These are phyloP conservation scores for Claviceps capensis DNA, from an alignment of 2,329 filamentous ascomycete species.

Conservation along the genomic window DNA sequence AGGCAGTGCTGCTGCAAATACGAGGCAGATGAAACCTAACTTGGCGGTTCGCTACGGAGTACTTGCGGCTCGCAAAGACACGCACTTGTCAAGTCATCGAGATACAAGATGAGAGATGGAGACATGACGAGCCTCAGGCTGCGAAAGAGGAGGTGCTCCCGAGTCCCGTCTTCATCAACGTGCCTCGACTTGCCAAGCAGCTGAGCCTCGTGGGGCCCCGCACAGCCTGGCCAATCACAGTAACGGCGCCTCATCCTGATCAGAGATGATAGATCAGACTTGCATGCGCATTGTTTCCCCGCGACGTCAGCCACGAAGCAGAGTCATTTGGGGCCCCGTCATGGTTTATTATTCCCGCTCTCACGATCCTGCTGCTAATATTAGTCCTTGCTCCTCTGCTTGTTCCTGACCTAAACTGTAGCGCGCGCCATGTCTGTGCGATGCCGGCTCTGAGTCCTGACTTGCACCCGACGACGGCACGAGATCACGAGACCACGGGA, in stretches of 20 bases:
- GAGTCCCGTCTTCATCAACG: no score
- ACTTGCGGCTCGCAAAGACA: neutral
- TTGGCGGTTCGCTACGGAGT: neutral
- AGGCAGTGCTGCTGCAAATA: neutral
- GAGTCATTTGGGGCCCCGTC: neutral
- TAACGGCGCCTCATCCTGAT: neutral
- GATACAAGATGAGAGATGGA: neutral
- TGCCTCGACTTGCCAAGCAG: neutral
- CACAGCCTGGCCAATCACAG: neutral
- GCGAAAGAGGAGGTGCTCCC: no score
- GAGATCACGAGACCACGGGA: slow-evolving; percentile 1
- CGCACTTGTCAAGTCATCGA: no score
- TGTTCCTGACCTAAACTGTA: neutral
- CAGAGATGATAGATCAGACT: no score
- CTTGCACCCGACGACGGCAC: slow-evolving; percentile 2
- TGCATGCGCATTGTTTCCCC: no score
- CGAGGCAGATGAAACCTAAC: neutral
- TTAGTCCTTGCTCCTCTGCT: neutral
- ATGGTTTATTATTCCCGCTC: neutral
- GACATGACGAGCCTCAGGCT: neutral
- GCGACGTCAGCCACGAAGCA: no score
- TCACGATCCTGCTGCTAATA: neutral
- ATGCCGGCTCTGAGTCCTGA: slow-evolving; percentile 2
- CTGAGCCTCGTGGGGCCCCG: neutral
- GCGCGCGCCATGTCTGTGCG: slow-evolving; percentile 5